Base-by-base conservation (phyloP, 2,329 filamentous ascomycete genomes). In the Penicillium sclerotigenum region DNA sequence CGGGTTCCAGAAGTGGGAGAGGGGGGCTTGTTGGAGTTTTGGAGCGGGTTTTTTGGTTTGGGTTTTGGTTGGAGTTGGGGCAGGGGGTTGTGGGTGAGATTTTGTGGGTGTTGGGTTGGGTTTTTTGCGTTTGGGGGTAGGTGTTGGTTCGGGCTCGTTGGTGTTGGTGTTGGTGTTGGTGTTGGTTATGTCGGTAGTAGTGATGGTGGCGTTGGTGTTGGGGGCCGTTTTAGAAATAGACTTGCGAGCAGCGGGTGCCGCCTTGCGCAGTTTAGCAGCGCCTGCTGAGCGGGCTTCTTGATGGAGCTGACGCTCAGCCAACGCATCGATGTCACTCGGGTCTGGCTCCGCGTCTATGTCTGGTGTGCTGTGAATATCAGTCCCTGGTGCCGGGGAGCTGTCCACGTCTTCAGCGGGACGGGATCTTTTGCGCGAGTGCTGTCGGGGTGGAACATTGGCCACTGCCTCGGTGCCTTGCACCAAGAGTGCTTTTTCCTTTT, bases 241-340 rank as follows among this genome's bases (percentile, higher is more conserved):
- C 43, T 64, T 64, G 26, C 53, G 62, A 28, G 47, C 11, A 34
- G 58, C 55, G 2, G 64, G 54, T 9, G 56, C 51, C 8, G 62
- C 45, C 60, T 68, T 65, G 46, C 71, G 66, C 16, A 65, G 65
- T 42, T 77, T 76, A 29, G 77, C 62, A 38, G 73, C 76, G 2
- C 81, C 79, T 45, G 83, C 81, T 4, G 81, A 81, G 59, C 81
- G 75, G 1, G 87, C 86, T 72, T 93, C 89, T 61, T 87, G 84
- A 34, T 87, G 87, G 13, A 94, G 80, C 73, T 95, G 90, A 65
- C 85, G 86, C 8, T 89, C 88, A 14, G 87, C 84, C 45, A 82
- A 84, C 31, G 84, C 86, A 65, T 91, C 88, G 28, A 89, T 79
- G 64, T 91, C 87, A 65, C 81, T 87, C 47, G 85, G 84, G 52